Percentiles rank a stretch among this genome's conserved stretches.
phyloP scores from a whole-genome alignment of 2,329 filamentous ascomycete species.

The Trichoderma endophyticum region DNA sequence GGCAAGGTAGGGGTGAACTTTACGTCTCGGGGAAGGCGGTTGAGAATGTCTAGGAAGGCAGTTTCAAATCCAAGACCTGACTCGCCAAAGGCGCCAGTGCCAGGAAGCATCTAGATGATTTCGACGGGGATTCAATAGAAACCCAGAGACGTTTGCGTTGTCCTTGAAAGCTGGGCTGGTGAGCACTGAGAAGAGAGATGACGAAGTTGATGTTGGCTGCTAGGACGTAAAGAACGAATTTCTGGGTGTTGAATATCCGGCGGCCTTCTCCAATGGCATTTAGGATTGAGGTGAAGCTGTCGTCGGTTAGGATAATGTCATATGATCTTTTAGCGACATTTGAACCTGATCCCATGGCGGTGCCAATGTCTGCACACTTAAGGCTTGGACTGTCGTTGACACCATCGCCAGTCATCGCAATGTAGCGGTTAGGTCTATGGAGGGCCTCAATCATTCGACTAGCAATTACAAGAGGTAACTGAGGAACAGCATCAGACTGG shows the following conservation, averaged over 20 bases:
- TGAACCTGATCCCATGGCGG: constrained; percentile 66
- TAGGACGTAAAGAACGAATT: constrained; percentile 65
- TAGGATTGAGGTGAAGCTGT: constrained; percentile 55
- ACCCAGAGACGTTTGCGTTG: constrained; percentile 58
- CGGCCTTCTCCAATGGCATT: constrained; percentile 60
- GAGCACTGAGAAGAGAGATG: constrained; percentile 61
- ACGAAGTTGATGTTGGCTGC: constrained; percentile 67
- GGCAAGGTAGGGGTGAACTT: constrained; percentile 20
- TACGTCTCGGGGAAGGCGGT: constrained; percentile 60
- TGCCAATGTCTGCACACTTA: constrained; percentile 65
- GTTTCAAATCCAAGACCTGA: constrained; percentile 70
- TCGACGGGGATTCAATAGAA: constrained; percentile 66
- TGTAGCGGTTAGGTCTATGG: constrained; percentile 59
- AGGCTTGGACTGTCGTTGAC: constrained; percentile 68
- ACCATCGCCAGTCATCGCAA: constrained; percentile 68
- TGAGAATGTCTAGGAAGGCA: constrained; percentile 64
- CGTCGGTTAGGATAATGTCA: constrained; percentile 65
- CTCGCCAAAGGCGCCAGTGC: constrained; percentile 67
- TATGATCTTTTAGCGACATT: constrained; percentile 68
- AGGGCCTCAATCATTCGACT: constrained; percentile 72
- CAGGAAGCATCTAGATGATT: constrained; percentile 73
- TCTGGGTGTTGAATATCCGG: constrained; percentile 68
- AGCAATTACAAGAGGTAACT: constrained; percentile 64
- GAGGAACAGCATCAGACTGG: constrained; percentile 59
- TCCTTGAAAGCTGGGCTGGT: constrained; percentile 70